A percentile compares a stretch with the other conserved stretches of the same genome.
These are phyloP conservation scores for Russula dissimulans DNA, from an alignment of 768 basidiomycete genomes.

Conservation along the genomic window DNA sequence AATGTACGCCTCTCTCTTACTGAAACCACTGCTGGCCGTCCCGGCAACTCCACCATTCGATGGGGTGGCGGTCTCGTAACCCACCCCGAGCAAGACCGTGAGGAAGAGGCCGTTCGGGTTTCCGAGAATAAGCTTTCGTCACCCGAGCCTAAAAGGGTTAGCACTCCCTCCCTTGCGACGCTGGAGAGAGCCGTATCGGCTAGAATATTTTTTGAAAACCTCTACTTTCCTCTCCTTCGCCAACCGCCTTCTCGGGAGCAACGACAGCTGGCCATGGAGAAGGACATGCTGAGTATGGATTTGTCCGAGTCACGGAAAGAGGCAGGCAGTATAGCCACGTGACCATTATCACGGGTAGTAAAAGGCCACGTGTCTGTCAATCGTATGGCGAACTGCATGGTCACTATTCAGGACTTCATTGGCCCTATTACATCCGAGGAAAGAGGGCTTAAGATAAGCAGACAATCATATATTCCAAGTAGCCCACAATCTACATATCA, in stretches of 20 bases:
- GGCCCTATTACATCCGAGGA: too few species aligned
- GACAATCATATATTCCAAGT: too few species aligned
- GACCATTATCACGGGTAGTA: too few species aligned
- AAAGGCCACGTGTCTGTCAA: too few species aligned
- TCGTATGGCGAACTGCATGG: too few species aligned
- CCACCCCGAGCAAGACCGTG: conserved; percentile 61
- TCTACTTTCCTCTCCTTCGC: conserved; percentile 79
- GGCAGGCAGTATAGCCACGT: too few species aligned
- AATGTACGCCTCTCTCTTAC: conserved; percentile 40
- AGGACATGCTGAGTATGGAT: conserved; percentile 69
- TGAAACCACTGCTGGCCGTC: conserved; percentile 45
- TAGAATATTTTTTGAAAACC: conserved; percentile 89
- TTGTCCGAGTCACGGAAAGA: conserved; percentile 65
- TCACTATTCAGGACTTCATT: too few species aligned
- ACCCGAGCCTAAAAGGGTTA: conserved; percentile 41
- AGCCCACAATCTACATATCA: too few species aligned
- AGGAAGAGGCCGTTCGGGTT: conserved; percentile 34
- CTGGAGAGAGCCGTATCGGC: conserved; percentile 90
- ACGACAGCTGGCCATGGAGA: conserved; percentile 78
- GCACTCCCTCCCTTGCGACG: conserved; percentile 82
- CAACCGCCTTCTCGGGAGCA: conserved; percentile 81
- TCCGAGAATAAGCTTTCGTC: conserved; percentile 23
- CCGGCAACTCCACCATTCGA: conserved; percentile 51
- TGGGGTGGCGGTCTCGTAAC: conserved; percentile 52
- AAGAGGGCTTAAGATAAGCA: too few species aligned